Conservation (phyloP, 2,329 filamentous ascomycete species). For the Pseudocercospora ulei region DNA sequence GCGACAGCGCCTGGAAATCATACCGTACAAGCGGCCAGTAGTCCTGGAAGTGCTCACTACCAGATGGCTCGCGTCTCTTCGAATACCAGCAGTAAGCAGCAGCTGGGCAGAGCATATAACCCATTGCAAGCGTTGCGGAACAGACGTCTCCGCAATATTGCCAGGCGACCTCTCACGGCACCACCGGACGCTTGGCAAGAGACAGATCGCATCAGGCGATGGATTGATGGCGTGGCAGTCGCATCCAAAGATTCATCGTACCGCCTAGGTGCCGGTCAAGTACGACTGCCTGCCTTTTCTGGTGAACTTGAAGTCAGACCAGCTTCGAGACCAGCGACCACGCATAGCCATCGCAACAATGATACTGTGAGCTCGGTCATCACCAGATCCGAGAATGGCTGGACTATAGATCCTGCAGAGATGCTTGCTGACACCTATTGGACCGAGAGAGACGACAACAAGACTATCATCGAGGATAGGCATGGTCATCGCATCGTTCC, state of each 20-base stretch:
- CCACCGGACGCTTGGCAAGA: slow-evolving; percentile 69
- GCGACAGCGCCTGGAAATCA: slow-evolving; percentile 38
- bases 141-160: slow-evolving; percentile 69
- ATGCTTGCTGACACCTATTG: slow-evolving; percentile 84
- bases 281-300: slow-evolving; percentile 27
- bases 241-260: slow-evolving; percentile 37
- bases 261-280: slow-evolving; percentile 32
- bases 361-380: slow-evolving; percentile 48
- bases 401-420: slow-evolving; percentile 73
- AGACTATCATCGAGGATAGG: slow-evolving; percentile 68
- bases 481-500: slow-evolving; percentile 65
- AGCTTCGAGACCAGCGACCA: slow-evolving; percentile 10
- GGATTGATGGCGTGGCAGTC: slow-evolving; percentile 61
- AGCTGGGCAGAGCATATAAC: slow-evolving; percentile 68
- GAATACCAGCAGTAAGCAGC: slow-evolving; percentile 33
- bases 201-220: slow-evolving; percentile 58
- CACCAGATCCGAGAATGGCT: slow-evolving; percentile 68
- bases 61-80: slow-evolving; percentile 35
- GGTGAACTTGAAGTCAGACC: slow-evolving; percentile 26
- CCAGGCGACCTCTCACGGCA: slow-evolving; percentile 63
- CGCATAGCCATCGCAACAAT: slow-evolving; percentile 31
- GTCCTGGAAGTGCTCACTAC: slow-evolving; percentile 38
- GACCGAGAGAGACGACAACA: slow-evolving; percentile 75
- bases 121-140: slow-evolving; percentile 89
- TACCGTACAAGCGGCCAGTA: slow-evolving; percentile 34